Percentiles rank a stretch among this genome's conserved stretches.
Conservation (phyloP, 805 yeast species). For the Kuraishia borneana region DNA sequence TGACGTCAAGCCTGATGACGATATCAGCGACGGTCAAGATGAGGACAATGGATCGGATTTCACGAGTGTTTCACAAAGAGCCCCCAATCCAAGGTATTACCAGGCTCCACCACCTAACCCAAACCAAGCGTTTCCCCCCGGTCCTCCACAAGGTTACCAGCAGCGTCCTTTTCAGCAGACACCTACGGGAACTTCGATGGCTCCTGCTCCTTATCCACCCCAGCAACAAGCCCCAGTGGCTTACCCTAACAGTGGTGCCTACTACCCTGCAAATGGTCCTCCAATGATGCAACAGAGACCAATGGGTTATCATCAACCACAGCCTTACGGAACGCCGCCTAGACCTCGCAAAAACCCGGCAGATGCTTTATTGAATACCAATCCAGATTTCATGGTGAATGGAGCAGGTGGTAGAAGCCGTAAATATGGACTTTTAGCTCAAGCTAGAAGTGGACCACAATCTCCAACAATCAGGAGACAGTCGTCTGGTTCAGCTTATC, state of each 20-base stretch:
- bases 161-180: neutral
- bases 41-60: conserved; percentile 44
- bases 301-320: conserved; percentile 7
- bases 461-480: neutral
- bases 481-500: neutral
- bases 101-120: conserved; percentile 20
- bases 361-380: conserved; percentile 31
- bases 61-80: conserved; percentile 73
- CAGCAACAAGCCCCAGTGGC: conserved; percentile 6
- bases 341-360: conserved; percentile 18
- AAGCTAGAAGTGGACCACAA: neutral
- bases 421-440: conserved; percentile 1
- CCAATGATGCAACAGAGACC: conserved; percentile 9
- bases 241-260: conserved; percentile 5
- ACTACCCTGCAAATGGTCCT: conserved; percentile 4
- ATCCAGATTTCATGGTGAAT: conserved; percentile 34
- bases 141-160: conserved; percentile 5
- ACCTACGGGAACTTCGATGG: conserved; percentile 8
- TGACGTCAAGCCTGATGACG: conserved; percentile 7
- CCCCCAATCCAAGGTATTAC: conserved; percentile 48
- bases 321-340: conserved; percentile 6
- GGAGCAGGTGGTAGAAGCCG: conserved; percentile 3
- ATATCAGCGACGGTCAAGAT: conserved; percentile 5
- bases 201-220: conserved; percentile 2
- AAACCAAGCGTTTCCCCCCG: too few relatives aligned